phyloP scores from a whole-genome alignment of 495 filamentous ascomycete genomes.

The Tuber melanosporum region DNA sequence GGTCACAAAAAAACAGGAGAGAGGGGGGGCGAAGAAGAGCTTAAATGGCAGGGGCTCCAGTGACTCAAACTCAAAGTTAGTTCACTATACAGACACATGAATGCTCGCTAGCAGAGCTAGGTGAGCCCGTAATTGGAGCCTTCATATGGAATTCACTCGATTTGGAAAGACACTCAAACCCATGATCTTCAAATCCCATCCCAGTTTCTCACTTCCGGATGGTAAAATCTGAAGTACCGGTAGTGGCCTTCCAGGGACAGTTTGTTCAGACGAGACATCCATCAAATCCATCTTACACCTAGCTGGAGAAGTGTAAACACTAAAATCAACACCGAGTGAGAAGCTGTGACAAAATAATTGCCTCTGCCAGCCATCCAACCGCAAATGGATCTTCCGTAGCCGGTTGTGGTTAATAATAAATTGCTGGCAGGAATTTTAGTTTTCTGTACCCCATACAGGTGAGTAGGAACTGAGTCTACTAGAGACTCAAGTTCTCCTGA shows the following conservation, averaged over 20 bases:
- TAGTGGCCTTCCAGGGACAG: not conserved
- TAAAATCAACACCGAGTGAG: not conserved
- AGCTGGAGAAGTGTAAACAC: not conserved
- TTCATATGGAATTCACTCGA: not conserved
- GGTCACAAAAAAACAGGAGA: not conserved
- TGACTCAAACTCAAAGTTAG: not conserved
- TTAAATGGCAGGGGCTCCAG: not conserved
- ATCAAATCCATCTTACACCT: not conserved
- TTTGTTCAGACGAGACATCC: not conserved
- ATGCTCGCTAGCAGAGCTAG: not conserved
- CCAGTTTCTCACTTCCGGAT: not conserved
- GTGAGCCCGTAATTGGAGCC: not conserved
- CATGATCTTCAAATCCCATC: not conserved
- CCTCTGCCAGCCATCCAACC: not conserved
- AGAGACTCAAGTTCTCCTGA: too few relatives aligned
- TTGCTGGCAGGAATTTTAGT: too few relatives aligned
- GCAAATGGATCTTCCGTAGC: not conserved
- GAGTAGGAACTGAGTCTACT: too few relatives aligned
- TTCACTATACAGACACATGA: not conserved
- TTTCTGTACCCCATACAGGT: too few relatives aligned
- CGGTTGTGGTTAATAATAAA: too few relatives aligned
- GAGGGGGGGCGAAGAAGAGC: not conserved
- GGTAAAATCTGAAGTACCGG: not conserved
- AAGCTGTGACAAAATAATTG: not conserved
- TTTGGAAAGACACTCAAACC: not conserved